phyloP scores from a whole-genome alignment of 805 yeast species.

The Spathaspora hagerdaliae region DNA sequence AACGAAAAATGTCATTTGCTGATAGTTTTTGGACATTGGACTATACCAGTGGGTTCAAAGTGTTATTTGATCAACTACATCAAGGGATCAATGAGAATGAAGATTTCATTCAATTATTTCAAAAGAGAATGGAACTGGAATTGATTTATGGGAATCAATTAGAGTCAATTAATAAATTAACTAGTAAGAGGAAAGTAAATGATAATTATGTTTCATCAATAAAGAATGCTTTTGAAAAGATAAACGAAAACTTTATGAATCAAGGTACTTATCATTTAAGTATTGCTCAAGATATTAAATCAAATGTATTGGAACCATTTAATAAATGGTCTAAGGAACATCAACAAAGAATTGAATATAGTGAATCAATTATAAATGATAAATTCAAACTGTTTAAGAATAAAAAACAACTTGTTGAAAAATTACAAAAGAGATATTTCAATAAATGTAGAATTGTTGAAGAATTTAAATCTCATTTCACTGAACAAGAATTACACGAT shows the following conservation, averaged over 20 bases:
- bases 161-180: conserved; percentile 32
- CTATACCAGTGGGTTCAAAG: conserved; percentile 49
- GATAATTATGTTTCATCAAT: conserved; percentile 64
- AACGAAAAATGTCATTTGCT: conserved; percentile 54
- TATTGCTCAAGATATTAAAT: conserved; percentile 58
- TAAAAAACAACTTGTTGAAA: conserved; percentile 45
- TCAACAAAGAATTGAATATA: conserved; percentile 57
- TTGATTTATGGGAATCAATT: conserved; percentile 58
- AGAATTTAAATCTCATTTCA: conserved; percentile 49
- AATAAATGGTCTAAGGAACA: conserved; percentile 73
- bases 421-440: conserved; percentile 65
- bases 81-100: conserved; percentile 70
- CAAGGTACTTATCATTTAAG: conserved; percentile 59
- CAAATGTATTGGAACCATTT: conserved; percentile 66
- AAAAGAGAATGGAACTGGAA: conserved; percentile 71
- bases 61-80: conserved; percentile 48
- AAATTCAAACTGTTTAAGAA: conserved; percentile 52
- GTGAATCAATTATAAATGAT: conserved; percentile 49
- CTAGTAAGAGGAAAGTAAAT: conserved; percentile 35
- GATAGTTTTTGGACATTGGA: conserved; percentile 77
- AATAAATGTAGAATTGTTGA: conserved; percentile 74
- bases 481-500: conserved; percentile 40
- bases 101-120: conserved; percentile 61
- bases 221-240: conserved; percentile 57
- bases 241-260: conserved; percentile 48